A percentile compares a stretch with the other conserved stretches of the same genome.
phyloP scores from a whole-genome alignment of 352 stramenopile species.

The Globisporangium irregulare region DNA sequence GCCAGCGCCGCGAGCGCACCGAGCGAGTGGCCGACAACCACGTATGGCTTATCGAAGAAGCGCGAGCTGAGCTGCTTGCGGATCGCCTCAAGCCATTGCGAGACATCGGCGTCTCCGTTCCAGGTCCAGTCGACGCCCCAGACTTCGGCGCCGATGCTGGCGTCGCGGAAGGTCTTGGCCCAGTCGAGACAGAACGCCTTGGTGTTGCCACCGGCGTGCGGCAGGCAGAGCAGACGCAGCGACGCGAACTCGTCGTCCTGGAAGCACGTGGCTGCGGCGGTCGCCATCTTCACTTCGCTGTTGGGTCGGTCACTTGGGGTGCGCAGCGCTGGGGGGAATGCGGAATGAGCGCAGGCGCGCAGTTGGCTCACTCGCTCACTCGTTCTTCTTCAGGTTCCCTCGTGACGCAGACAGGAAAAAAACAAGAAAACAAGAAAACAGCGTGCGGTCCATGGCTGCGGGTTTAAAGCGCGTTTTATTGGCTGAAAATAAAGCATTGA shows the following conservation, averaged over 20 bases:
- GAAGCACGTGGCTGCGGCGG: constrained; percentile 52
- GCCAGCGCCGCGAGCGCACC: constrained; percentile 57
- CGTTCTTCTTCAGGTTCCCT: neutral
- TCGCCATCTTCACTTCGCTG: constrained; percentile 23
- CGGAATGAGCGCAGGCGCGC: constrained; percentile 5
- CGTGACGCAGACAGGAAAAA: neutral
- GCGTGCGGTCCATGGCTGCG: neutral
- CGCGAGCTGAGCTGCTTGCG: constrained; percentile 34
- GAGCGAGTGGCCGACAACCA: constrained; percentile 65
- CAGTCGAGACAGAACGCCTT: constrained; percentile 46
- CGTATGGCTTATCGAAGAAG: constrained; percentile 79
- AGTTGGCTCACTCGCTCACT: neutral
- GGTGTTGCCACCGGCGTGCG: constrained; percentile 46
- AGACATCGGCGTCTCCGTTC: constrained; percentile 18
- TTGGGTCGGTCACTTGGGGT: neutral
- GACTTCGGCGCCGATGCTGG: constrained; percentile 43
- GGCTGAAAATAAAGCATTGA: neutral
- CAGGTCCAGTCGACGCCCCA: constrained; percentile 67
- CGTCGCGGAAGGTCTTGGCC: constrained; percentile 33
- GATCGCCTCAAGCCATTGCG: constrained; percentile 35
- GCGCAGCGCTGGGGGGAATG: neutral
- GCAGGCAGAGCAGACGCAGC: constrained; percentile 62
- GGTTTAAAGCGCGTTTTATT: neutral
- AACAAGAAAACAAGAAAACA: neutral
- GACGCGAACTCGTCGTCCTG: constrained; percentile 58